These are phyloP conservation scores for Reticulascus tulasneorum DNA, from an alignment of 2,329 filamentous ascomycete genomes.

Conservation along the genomic window DNA sequence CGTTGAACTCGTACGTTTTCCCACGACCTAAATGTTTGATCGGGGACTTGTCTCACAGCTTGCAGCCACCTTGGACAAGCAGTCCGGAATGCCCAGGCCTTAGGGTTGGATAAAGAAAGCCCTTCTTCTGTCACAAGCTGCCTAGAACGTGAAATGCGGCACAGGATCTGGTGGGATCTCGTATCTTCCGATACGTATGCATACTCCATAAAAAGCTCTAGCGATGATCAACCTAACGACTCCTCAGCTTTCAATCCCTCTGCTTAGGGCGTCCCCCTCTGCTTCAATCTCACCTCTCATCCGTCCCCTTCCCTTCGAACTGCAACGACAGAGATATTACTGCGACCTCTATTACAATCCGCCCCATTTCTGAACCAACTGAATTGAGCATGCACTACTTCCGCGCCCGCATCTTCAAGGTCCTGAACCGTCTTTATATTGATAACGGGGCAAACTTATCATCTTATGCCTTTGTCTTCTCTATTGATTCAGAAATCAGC, in stretches of 20 bases:
- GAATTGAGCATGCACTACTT: conserved; percentile 15
- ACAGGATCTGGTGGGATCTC: conserved; percentile 15
- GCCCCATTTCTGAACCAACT: conserved; percentile 11
- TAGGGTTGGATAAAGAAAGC: no score
- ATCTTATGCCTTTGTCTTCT: conserved; percentile 6
- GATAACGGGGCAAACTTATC: not conserved
- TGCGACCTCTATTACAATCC: conserved; percentile 1
- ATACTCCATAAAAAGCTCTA: no score
- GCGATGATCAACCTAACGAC: no score
- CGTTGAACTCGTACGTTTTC: conserved; percentile 25
- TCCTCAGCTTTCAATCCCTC: conserved; percentile 15
- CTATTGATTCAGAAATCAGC: conserved; percentile 9
- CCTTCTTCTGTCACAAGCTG: no score
- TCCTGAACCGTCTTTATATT: conserved; percentile 9
- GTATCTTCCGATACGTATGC: conserved; percentile 12
- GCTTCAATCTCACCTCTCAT: no score
- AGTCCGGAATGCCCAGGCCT: no score
- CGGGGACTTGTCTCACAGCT: no score
- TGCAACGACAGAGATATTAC: conserved; percentile 14
- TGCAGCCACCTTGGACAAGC: no score
- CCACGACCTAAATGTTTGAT: conserved; percentile 8
- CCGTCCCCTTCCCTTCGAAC: conserved; percentile 13
- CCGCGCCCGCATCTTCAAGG: conserved; percentile 11
- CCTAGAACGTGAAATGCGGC: conserved; percentile 15
- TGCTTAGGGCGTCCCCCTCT: conserved; percentile 12